Percentiles rank a stretch among this genome's conserved stretches.
These are phyloP conservation scores for Talaromyces verruculosus DNA, from an alignment of 2,329 filamentous ascomycete species.

Conservation along the genomic window DNA sequence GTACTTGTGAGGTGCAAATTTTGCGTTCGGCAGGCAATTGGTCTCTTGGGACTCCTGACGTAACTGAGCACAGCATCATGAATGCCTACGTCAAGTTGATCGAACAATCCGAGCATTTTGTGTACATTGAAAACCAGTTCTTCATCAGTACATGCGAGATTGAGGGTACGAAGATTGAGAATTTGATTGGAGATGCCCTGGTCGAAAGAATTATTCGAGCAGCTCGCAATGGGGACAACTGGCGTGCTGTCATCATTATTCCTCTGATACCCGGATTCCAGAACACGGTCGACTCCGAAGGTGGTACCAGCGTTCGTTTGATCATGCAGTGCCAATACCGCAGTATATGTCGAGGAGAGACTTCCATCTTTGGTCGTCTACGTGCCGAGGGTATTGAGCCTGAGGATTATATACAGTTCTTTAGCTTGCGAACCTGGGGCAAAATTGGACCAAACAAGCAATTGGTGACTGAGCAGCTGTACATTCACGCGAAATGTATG, in stretches of 20 bases:
- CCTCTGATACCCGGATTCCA: slow-evolving; percentile 98
- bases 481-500: slow-evolving; percentile 97
- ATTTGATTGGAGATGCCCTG: slow-evolving; percentile 89
- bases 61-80: slow-evolving; percentile 92
- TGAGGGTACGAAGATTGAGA: slow-evolving; percentile 82
- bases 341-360: slow-evolving; percentile 89
- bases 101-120: slow-evolving; percentile 90
- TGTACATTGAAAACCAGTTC: slow-evolving; percentile 99
- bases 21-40: slow-evolving; percentile 85
- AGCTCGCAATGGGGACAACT: slow-evolving; percentile 78
- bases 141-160: slow-evolving; percentile 93
- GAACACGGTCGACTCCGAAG: slow-evolving; percentile 89
- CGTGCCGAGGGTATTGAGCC: slow-evolving; percentile 80
- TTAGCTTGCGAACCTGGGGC: slow-evolving; percentile 87
- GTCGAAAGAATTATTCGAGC: slow-evolving; percentile 89
- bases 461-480: slow-evolving; percentile 91
- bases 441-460: slow-evolving; percentile 79
- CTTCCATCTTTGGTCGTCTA: slow-evolving; percentile 86
- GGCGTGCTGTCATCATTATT: slow-evolving; percentile 86
- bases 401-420: slow-evolving; percentile 94
- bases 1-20: slow-evolving; percentile 95
- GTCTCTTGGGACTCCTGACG: slow-evolving; percentile 82
- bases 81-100: slow-evolving; percentile 94
- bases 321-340: slow-evolving; percentile 98
- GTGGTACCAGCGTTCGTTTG: slow-evolving; percentile 88